phyloP scores from a whole-genome alignment of 2,329 filamentous ascomycete genomes.

The Sclerotinia borealis region DNA sequence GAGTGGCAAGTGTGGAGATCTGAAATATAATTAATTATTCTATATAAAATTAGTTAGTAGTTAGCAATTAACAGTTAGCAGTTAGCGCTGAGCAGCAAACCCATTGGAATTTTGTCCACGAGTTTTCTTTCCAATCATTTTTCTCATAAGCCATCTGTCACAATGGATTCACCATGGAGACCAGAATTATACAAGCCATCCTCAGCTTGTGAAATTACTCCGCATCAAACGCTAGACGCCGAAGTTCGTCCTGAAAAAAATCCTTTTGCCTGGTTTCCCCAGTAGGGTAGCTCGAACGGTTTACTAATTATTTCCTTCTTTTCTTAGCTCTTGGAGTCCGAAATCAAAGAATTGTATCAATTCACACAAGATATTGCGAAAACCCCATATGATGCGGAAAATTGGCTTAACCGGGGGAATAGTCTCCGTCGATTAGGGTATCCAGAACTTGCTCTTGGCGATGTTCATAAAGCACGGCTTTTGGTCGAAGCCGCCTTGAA shows the following conservation, averaged over 20 bases:
- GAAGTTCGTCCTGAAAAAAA: constrained; percentile 19
- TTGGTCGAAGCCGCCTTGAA: constrained; percentile 26
- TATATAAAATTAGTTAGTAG: background rate
- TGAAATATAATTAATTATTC: background rate
- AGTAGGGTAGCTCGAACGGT: background rate
- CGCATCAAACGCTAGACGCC: constrained; percentile 17
- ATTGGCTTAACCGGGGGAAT: constrained; percentile 26
- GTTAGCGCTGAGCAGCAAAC: background rate
- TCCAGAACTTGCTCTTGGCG: constrained; percentile 31
- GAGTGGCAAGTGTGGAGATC: background rate
- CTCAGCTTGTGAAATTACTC: constrained; percentile 24
- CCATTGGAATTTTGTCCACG: background rate
- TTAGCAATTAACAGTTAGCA: background rate
- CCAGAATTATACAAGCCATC: constrained; percentile 20
- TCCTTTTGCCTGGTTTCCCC: constrained; percentile 6
- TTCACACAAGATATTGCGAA: constrained; percentile 21
- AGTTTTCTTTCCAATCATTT: background rate
- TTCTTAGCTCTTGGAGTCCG: constrained; percentile 19
- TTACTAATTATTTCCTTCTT: constrained; percentile 13
- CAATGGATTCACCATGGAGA: constrained; percentile 23
- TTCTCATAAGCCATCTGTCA: background rate
- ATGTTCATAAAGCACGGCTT: constrained; percentile 31
- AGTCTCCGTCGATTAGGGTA: constrained; percentile 28
- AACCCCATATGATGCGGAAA: constrained; percentile 27
- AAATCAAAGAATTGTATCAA: constrained; percentile 18